phyloP scores from a whole-genome alignment of 345 rosid species.

The Salix dunnii region DNA sequence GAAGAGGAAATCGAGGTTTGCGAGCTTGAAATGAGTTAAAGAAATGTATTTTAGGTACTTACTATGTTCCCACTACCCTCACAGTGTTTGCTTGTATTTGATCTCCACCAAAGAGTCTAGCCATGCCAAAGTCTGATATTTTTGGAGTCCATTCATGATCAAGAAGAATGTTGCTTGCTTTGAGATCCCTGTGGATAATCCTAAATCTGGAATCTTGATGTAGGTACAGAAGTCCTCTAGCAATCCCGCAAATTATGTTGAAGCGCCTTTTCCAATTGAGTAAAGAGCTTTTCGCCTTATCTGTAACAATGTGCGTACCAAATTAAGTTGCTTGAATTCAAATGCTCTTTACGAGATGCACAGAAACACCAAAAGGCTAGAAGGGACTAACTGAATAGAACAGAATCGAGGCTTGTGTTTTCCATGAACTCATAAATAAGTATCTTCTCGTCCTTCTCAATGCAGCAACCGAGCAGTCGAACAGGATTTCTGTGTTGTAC shows the following conservation, averaged over 20 bases:
- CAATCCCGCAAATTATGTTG: constrained; percentile 59
- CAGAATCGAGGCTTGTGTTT: constrained; percentile 62
- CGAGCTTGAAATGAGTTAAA: background rate
- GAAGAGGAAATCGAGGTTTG: background rate
- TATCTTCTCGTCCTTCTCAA: constrained; percentile 65
- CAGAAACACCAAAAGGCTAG: background rate
- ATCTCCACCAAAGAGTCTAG: constrained; percentile 69
- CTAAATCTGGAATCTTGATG: constrained; percentile 80
- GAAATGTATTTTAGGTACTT: constrained; percentile 25
- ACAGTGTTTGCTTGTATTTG: constrained; percentile 56
- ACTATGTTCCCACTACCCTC: constrained; percentile 80
- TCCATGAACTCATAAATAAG: constrained; percentile 87
- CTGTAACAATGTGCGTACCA: constrained; percentile 26
- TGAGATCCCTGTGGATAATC: constrained; percentile 76
- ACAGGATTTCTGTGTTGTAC: constrained; percentile 83
- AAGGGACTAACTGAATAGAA: constrained; percentile 55
- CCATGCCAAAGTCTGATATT: constrained; percentile 88
- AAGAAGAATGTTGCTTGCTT: constrained; percentile 73
- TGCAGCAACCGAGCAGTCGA: constrained; percentile 63
- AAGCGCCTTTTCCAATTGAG: constrained; percentile 63
- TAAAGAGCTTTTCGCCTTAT: constrained; percentile 34
- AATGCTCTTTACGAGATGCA: background rate
- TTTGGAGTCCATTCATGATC: constrained; percentile 65
- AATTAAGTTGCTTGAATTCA: background rate
- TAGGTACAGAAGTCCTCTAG: constrained; percentile 74